Evolutionary conservation across 2,329 filamentous ascomycete species (phyloP), one percentile per base, ranked within the genome.

Genomic region (Onygenales sp.): DNA sequence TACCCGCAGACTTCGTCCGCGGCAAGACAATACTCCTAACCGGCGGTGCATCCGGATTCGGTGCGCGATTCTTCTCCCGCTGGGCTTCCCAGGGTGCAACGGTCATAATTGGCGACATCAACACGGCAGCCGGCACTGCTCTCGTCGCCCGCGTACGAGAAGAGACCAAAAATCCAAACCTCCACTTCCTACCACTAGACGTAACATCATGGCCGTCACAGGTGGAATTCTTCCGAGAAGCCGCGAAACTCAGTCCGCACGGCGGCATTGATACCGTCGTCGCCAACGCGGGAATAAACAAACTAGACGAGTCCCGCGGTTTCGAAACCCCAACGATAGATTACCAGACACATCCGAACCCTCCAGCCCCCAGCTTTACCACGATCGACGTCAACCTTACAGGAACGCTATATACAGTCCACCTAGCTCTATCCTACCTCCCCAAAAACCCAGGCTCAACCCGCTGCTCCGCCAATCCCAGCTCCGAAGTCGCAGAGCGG

Each of bases 131-230:
- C 8, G 83, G 83, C 27, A 74, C 80, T 57, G 65, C 70, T 21
- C 71, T 87, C 27, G 76, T 81, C 7, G 75, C 77, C 10, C 70
- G 77, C 32, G 67, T 85, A n/a, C 71, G 75, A 54, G 75, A 75
- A 56, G 73, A 79, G 57, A 85, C 82, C 1, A 79, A 77, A 31
- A 85, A 85, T 74, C 61, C 70, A 49, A 78, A 80, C 2, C 74
- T 83, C 32, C 78, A 79, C 63, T 85, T 80, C 63, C 37, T 63
- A 5, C 54, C 52, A 14, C 56, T 63, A 40, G 79, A 87, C 67
- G 84, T 87, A 8, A 81, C 80, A 1, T 73, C 77, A 57, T 87
- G 83, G 82, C 70, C 80, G 43, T 80, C 78, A 5, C 84, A 87
- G 62, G 78, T 82, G 45, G 69, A 75, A 32, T 73, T 87, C 52